Evolutionary conservation across 495 filamentous ascomycete genomes (phyloP).

Genomic region (Aspergillus conjunctus): DNA sequence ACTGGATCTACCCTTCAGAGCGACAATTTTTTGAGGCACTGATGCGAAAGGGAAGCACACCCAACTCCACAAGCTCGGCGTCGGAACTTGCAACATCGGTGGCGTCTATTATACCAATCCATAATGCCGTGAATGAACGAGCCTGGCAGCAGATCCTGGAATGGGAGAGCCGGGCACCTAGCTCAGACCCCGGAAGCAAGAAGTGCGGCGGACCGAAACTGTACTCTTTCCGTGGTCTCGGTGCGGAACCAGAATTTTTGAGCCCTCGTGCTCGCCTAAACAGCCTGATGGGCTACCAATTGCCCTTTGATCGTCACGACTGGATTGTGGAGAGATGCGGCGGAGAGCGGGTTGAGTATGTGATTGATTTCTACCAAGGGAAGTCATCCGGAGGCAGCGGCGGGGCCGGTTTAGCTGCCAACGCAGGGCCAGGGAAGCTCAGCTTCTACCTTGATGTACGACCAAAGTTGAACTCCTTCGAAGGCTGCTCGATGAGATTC

Average conservation of each 20-base stretch:
- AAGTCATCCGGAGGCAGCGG: conserved; percentile 43
- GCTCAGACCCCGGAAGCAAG: conserved; percentile 54
- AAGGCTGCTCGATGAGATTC: conserved; percentile 85
- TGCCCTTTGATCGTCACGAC: conserved; percentile 94
- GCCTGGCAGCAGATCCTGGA: conserved; percentile 80
- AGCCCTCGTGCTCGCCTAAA: conserved; percentile 83
- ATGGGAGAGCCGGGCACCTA: conserved; percentile 72
- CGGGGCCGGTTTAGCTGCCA: conserved; percentile 37
- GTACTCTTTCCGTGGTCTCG: conserved; percentile 75
- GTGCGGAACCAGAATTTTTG: conserved; percentile 63
- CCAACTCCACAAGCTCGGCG: conserved; percentile 40
- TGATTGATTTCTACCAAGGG: conserved; percentile 97
- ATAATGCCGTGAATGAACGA: conserved; percentile 94
- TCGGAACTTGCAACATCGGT: conserved; percentile 66
- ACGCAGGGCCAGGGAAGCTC: conserved; percentile 62
- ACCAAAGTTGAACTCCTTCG: conserved; percentile 89
- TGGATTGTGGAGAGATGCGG: conserved; percentile 91
- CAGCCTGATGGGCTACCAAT: conserved; percentile 79
- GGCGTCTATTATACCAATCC: conserved; percentile 89
- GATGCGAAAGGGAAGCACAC: conserved; percentile 71
- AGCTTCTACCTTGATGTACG: conserved; percentile 95
- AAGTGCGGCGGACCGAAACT: conserved; percentile 79
- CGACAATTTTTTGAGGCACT: conserved; percentile 95
- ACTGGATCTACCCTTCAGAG: conserved; percentile 97
- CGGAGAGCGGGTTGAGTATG: conserved; percentile 85